Evolutionary conservation across 208 protist genomes (phyloP).

Genomic region (Phytomonas francai): DNA sequence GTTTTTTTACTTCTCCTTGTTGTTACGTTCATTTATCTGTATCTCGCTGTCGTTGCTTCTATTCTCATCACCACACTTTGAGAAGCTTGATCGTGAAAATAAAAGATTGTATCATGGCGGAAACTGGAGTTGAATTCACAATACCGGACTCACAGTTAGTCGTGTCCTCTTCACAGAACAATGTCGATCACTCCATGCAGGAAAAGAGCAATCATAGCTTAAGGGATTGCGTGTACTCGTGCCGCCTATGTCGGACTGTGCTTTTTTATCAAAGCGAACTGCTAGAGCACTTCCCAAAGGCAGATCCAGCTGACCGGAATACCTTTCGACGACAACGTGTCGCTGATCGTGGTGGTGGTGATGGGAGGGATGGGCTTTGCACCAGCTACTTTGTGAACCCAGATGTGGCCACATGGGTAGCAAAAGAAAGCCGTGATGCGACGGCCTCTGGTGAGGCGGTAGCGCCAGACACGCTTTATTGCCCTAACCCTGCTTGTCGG

Average conservation of each 20-base stretch:
- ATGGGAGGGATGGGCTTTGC: constrained; percentile 21
- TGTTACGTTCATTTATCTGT: background rate
- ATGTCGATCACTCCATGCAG: background rate
- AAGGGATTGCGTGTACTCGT: constrained; percentile 34
- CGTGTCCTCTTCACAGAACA: background rate
- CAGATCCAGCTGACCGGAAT: background rate
- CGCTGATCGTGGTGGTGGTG: background rate
- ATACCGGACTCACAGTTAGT: background rate
- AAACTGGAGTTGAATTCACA: background rate
- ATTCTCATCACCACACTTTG: background rate
- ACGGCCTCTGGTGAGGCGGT: constrained; percentile 25
- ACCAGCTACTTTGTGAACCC: constrained; percentile 85
- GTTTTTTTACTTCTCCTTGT: background rate
- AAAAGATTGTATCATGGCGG: background rate
- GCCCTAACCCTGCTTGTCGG: constrained; percentile 48
- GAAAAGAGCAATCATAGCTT: background rate
- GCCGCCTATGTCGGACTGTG: constrained; percentile 40
- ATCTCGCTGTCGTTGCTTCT: background rate
- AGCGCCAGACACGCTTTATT: constrained; percentile 79
- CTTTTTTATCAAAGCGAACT: constrained; percentile 43
- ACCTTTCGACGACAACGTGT: background rate
- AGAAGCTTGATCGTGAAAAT: background rate
- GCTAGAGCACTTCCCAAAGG: constrained; percentile 34
- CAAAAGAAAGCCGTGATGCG: constrained; percentile 45
- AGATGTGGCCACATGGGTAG: constrained; percentile 56